Base-by-base conservation (phyloP, 305 asterid genomes). In the Solanum chacoense region DNA sequence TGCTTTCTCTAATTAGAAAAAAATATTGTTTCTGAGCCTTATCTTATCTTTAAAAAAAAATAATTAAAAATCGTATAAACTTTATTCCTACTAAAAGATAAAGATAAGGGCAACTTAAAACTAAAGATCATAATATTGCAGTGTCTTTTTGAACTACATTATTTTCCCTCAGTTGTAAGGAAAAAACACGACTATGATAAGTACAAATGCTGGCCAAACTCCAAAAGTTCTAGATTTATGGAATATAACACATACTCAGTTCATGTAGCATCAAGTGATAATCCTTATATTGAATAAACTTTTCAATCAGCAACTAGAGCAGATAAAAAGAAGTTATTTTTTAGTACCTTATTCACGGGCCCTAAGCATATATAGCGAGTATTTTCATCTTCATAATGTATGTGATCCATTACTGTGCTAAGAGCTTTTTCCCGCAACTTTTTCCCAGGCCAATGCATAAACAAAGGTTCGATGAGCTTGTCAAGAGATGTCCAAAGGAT, bases 301-400 rank as follows among this genome's bases (percentile, higher is more conserved):
- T 55, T 55, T 55, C 65, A 55, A 55, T 55, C 65, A 55, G n/a
- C 65, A 55, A 55, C 3, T 55, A 55, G 65, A 55, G 65, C n/a
- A 55, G 65, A 55, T 55, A 55, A 55, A 74, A 74, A 74, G 71
- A 37, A 76, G 50, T 12, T 35, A 34, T 2, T 85, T 59, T 65
- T 59, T 11, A 65, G 42, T 72, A 96, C 99, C 99, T 97, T 97
- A 94, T 96, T 97, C 86, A 97, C 98, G 40, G 99, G 98, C 74
- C 98, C 98, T 87, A 97, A 94, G 94, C 99, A 97, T 90, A 95
- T 35, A 86, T 97, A 97, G 63, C 98, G 98, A 79, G 99, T 96
- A 89, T 95, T 96, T 93, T 95, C 99, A 93, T 97, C 99, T 93
- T 97, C 99, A 86, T 96, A 97, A 90, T 97, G 99, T 90, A 97